Conservation (phyloP, 2,329 filamentous ascomycete genomes). For the Ilyonectria mors-panacis region DNA sequence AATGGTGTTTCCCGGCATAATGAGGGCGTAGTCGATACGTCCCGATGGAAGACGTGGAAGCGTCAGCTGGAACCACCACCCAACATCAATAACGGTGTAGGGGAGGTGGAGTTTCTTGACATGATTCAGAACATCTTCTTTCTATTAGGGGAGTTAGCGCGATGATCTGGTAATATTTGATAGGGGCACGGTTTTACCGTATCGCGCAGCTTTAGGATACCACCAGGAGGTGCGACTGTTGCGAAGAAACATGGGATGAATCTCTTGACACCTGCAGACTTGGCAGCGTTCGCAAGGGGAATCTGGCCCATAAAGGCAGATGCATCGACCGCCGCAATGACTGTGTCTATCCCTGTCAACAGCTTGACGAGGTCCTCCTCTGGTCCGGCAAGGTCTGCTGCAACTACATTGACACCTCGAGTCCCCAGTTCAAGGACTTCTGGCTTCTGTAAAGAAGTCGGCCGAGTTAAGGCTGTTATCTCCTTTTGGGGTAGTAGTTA, state of each 20-base stretch:
- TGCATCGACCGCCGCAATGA: conserved; percentile 3
- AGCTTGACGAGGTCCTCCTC: conserved; percentile 4
- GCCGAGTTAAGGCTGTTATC: conserved; percentile 15
- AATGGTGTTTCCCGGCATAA: conserved; percentile 53
- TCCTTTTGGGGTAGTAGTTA: neutral
- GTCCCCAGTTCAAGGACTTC: neutral
- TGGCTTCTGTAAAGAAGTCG: conserved; percentile 4
- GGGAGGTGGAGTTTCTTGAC: conserved; percentile 63
- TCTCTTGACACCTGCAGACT: conserved; percentile 11
- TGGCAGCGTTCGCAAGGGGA: conserved; percentile 9
- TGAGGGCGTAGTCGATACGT: conserved; percentile 43
- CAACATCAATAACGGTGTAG: conserved; percentile 71
- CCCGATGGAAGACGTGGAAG: conserved; percentile 46
- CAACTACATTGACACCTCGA: neutral
- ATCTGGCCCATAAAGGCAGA: neutral
- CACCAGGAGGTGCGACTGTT: neutral
- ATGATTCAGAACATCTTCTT: conserved; percentile 66
- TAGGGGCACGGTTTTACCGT: neutral
- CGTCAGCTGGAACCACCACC: conserved; percentile 69
- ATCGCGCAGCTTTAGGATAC: conserved; percentile 13
- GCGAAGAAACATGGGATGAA: conserved; percentile 16
- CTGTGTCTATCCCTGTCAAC: conserved; percentile 11
- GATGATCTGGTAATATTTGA: neutral
- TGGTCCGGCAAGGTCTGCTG: conserved; percentile 1
- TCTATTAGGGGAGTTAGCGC: conserved; percentile 43